Percentiles rank a stretch among this genome's conserved stretches.
These are phyloP conservation scores for Blumeriella jaapii DNA, from an alignment of 2,329 filamentous ascomycete species.

Conservation along the genomic window DNA sequence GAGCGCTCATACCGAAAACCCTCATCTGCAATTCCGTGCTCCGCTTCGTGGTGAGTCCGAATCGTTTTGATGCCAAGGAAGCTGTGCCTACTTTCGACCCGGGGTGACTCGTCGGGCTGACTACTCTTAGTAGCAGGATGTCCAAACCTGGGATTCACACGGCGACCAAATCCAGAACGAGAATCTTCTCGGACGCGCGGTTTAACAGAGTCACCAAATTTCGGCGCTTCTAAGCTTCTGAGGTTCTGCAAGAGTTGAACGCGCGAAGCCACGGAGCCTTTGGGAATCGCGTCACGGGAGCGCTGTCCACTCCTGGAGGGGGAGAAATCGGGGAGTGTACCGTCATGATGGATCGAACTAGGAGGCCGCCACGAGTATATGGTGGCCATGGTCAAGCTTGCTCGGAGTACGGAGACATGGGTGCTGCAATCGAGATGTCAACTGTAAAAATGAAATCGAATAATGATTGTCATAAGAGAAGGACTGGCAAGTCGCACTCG, in stretches of 20 bases:
- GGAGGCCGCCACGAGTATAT: conserved; percentile 2
- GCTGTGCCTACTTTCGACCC: conserved; percentile 23
- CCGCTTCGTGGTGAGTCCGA: conserved; percentile 20
- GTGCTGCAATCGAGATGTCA: not conserved
- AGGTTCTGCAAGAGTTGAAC: conserved; percentile 26
- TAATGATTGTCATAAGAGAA: conserved; percentile 7
- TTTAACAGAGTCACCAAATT: conserved; percentile 17
- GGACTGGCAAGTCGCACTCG: conserved; percentile 1
- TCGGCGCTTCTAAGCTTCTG: conserved; percentile 16
- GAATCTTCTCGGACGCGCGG: conserved; percentile 18
- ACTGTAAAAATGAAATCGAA: conserved; percentile 6
- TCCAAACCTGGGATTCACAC: conserved; percentile 17
- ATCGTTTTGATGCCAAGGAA: conserved; percentile 20
- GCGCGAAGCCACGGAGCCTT: conserved; percentile 28
- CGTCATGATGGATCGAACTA: not conserved
- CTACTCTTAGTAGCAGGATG: conserved; percentile 19
- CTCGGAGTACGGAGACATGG: conserved; percentile 4
- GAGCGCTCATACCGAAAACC: conserved; percentile 7
- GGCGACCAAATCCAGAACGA: conserved; percentile 26
- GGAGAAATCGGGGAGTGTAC: not conserved
- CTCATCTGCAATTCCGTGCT: conserved; percentile 14
- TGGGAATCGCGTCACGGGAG: conserved; percentile 20
- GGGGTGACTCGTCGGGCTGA: conserved; percentile 20
- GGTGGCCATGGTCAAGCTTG: conserved; percentile 2
- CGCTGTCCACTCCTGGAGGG: conserved; percentile 1